Conservation (phyloP, 768 basidiomycete species). For the Auricularia sp. region DNA sequence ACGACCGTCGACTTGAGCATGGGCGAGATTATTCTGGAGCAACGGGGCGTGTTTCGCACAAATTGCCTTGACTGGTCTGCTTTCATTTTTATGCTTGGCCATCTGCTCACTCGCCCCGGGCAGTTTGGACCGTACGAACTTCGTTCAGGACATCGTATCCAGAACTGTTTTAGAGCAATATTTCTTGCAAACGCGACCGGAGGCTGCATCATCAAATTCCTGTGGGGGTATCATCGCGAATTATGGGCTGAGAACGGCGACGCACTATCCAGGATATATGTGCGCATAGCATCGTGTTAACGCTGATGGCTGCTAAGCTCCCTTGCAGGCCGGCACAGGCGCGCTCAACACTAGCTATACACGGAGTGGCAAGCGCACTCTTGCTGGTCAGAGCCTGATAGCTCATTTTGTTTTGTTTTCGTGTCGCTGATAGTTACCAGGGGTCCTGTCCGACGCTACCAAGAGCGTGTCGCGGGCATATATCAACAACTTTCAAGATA, state of each 20-base stretch:
- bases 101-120: not conserved
- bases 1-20: slow-evolving; percentile 62
- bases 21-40: slow-evolving; percentile 71
- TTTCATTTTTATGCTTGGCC: slow-evolving; percentile 7
- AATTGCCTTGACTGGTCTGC: slow-evolving; percentile 92
- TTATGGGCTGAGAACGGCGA: slow-evolving; percentile 98
- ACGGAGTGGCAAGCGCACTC: slow-evolving; percentile 84
- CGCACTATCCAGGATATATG: slow-evolving; percentile 86
- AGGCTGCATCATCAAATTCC: slow-evolving; percentile 58
- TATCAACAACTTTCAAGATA: slow-evolving; percentile 96
- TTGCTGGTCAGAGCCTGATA: slow-evolving; percentile 34
- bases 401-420: slow-evolving; percentile 1
- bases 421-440: slow-evolving; percentile 26
- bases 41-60: slow-evolving; percentile 85
- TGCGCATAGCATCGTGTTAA: slow-evolving; percentile 18
- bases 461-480: slow-evolving; percentile 95
- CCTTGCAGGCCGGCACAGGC: slow-evolving; percentile 24
- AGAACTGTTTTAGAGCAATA: slow-evolving; percentile 74
- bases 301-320: not conserved
- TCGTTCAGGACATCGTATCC: slow-evolving; percentile 91
- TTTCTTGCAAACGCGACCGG: slow-evolving; percentile 63
- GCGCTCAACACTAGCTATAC: slow-evolving; percentile 94
- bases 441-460: slow-evolving; percentile 89
- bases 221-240: slow-evolving; percentile 86
- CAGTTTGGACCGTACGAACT: slow-evolving; percentile 95